phyloP scores from a whole-genome alignment of 805 yeast species.

The Yarrowia divulgata region DNA sequence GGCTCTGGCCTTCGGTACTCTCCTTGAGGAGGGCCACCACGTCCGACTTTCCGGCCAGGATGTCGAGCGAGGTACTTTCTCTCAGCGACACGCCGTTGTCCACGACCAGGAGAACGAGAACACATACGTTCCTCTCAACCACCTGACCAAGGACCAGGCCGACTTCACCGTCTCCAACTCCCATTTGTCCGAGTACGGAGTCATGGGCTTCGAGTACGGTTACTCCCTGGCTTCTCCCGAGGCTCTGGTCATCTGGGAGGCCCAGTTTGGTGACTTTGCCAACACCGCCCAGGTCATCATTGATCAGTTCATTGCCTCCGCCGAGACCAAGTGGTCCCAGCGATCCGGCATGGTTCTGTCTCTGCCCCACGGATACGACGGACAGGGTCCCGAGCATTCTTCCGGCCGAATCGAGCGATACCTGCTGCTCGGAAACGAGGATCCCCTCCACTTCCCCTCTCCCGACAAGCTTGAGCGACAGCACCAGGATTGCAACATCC shows the following conservation, averaged over 20 bases:
- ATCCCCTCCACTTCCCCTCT: slow-evolving; percentile 91
- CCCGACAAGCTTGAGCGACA: slow-evolving; percentile 90
- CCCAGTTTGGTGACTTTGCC: slow-evolving; percentile 99
- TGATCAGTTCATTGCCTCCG: slow-evolving; percentile 96
- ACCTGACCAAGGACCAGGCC: slow-evolving; percentile 81
- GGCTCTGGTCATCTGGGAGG: slow-evolving; percentile 98
- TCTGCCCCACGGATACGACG: slow-evolving; percentile 99
- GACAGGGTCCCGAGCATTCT: slow-evolving; percentile 99
- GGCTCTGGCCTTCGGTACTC: slow-evolving; percentile 95
- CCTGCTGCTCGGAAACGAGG: slow-evolving; percentile 94
- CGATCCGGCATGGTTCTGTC: slow-evolving; percentile 95
- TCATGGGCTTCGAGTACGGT: slow-evolving; percentile 99
- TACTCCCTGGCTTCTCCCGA: slow-evolving; percentile 97
- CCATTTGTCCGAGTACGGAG: slow-evolving; percentile 97
- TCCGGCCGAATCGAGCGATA: slow-evolving; percentile 97
- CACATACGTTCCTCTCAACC: slow-evolving; percentile 84
- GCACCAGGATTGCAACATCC: slow-evolving; percentile 98
- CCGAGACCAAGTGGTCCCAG: slow-evolving; percentile 98
- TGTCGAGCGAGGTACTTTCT: slow-evolving; percentile 99
- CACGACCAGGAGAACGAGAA: slow-evolving; percentile 92
- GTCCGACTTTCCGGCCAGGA: slow-evolving; percentile 99
- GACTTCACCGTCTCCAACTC: slow-evolving; percentile 86
- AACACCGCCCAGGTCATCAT: slow-evolving; percentile 98
- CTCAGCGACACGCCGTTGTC: slow-evolving; percentile 98
- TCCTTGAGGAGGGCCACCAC: slow-evolving; percentile 91